Evolutionary conservation across 768 basidiomycete genomes (phyloP).

Genomic region (Amanita inopinata): DNA sequence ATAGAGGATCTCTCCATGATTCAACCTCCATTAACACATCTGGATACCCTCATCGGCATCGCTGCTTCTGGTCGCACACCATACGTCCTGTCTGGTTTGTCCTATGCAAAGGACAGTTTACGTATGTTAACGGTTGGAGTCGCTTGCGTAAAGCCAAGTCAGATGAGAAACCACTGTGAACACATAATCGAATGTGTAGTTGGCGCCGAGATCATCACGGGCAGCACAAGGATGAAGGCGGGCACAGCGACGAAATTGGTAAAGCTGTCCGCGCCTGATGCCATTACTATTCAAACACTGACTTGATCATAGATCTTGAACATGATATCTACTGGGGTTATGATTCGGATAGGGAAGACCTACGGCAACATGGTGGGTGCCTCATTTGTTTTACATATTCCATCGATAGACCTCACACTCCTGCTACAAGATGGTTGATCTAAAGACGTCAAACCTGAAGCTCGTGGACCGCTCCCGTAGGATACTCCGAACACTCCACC

Average conservation of each 20-base stretch:
- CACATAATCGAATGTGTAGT: slow-evolving; percentile 21
- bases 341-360: slow-evolving; percentile 25
- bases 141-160: slow-evolving; percentile 19
- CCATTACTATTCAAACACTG: no score
- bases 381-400: neutral
- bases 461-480: slow-evolving; percentile 20
- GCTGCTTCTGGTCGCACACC: slow-evolving; percentile 26
- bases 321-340: slow-evolving; percentile 26
- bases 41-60: slow-evolving; percentile 25
- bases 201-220: slow-evolving; percentile 23
- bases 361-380: slow-evolving; percentile 23
- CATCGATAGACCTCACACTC: neutral
- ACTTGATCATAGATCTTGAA: slow-evolving; percentile 25
- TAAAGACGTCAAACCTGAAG: slow-evolving; percentile 23
- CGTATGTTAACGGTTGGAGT: slow-evolving; percentile 22
- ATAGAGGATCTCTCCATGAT: slow-evolving; percentile 18
- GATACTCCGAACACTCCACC: slow-evolving; percentile 21
- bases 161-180: slow-evolving; percentile 18
- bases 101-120: slow-evolving; percentile 14
- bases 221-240: slow-evolving; percentile 27
- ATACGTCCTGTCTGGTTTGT: slow-evolving; percentile 24
- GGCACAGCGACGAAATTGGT: slow-evolving; percentile 30
- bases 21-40: slow-evolving; percentile 14
- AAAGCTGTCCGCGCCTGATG: no score
- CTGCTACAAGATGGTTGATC: slow-evolving; percentile 23